Conservation (phyloP, 345 rosid species). For the Linum trigynum region DNA sequence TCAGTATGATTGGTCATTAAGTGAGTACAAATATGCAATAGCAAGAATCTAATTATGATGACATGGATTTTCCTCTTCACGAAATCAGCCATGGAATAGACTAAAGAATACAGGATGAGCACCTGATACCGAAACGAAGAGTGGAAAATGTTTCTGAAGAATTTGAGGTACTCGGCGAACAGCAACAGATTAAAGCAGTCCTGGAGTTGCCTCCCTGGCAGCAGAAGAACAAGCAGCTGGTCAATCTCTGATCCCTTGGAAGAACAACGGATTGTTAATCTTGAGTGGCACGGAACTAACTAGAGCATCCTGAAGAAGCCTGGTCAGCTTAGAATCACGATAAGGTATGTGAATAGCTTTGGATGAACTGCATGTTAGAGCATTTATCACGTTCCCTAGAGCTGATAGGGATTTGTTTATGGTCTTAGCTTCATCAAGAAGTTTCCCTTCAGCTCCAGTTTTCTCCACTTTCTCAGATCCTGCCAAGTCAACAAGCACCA, state of each 20-base stretch:
- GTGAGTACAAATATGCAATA: no score
- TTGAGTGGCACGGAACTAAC: constrained; percentile 31
- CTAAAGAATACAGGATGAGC: not conserved
- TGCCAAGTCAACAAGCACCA: constrained; percentile 79
- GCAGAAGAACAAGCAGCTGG: constrained; percentile 10
- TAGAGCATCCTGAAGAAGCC: constrained; percentile 78
- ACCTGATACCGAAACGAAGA: constrained; percentile 79
- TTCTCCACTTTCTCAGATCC: constrained; percentile 95
- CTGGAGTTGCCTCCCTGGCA: constrained; percentile 75
- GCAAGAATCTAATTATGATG: no score
- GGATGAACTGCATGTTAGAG: constrained; percentile 63
- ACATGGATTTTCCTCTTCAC: no score
- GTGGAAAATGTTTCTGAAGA: constrained; percentile 76
- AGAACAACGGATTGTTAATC: not conserved
- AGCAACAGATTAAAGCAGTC: constrained; percentile 77
- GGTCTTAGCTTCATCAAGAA: constrained; percentile 88
- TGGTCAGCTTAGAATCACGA: constrained; percentile 92
- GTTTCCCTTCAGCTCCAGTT: constrained; percentile 91
- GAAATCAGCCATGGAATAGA: not conserved
- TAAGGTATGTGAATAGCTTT: constrained; percentile 66
- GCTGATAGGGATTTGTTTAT: constrained; percentile 90
- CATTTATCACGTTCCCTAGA: constrained; percentile 77
- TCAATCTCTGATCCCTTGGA: not conserved
- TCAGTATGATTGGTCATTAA: no score
- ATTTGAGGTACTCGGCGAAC: constrained; percentile 81